Conservation (phyloP, 371 early-diverging fungal species). For the Massospora cicadina region DNA sequence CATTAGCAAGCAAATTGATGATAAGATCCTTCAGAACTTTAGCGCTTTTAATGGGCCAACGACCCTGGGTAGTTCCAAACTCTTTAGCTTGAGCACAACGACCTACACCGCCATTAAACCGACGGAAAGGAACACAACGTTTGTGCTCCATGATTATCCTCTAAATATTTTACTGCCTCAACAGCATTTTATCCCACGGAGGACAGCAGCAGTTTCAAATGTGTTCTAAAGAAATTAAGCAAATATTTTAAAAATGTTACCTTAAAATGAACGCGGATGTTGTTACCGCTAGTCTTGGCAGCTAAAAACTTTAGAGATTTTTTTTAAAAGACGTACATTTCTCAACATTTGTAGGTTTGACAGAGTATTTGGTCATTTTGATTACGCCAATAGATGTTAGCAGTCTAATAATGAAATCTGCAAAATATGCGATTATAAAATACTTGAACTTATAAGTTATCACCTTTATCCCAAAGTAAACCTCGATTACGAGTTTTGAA, state of each 20-base stretch:
- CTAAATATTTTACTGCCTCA: constrained; percentile 90
- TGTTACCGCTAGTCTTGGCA: constrained; percentile 86
- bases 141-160: constrained; percentile 93
- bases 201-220: constrained; percentile 89
- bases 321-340: constrained; percentile 6
- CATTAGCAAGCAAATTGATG: constrained; percentile 95
- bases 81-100: constrained; percentile 96
- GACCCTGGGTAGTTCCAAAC: constrained; percentile 84
- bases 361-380: constrained; percentile 4
- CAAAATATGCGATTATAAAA: no score
- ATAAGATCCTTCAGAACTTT: constrained; percentile 85
- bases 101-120: constrained; percentile 95
- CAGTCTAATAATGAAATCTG: no score
- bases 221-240: constrained; percentile 54
- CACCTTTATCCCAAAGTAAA: no score
- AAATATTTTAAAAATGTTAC: constrained; percentile 3
- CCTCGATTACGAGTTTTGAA: no score
- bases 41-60: constrained; percentile 98
- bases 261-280: constrained; percentile 94
- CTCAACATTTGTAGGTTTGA: background rate
- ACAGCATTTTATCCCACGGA: constrained; percentile 85
- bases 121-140: constrained; percentile 95
- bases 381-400: no score
- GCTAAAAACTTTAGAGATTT: constrained; percentile 23
- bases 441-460: no score